These are phyloP conservation scores for Cordyceps cateniannulata DNA, from an alignment of 2,329 filamentous ascomycete species.

Conservation along the genomic window DNA sequence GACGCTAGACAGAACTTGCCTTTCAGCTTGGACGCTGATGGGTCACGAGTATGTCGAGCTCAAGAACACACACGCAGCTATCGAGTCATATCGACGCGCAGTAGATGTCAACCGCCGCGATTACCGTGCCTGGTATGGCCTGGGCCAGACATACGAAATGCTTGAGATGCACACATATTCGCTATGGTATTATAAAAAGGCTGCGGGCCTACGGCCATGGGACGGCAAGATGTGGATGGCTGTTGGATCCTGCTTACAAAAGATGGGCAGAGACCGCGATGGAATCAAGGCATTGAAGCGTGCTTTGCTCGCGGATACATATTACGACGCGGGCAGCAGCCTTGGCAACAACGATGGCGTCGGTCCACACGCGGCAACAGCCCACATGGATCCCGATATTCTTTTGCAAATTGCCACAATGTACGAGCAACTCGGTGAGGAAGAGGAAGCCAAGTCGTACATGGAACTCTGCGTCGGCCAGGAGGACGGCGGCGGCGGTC, in stretches of 20 bases:
- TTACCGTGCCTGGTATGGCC: constrained; percentile 95
- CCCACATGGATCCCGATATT: constrained; percentile 80
- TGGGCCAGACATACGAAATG: constrained; percentile 95
- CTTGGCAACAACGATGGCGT: constrained; percentile 42
- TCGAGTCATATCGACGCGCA: constrained; percentile 90
- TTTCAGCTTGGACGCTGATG: constrained; percentile 98
- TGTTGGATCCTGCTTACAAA: constrained; percentile 83
- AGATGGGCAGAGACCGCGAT: constrained; percentile 79
- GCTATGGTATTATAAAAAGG: constrained; percentile 95
- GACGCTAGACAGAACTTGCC: constrained; percentile 80
- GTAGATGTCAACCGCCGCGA: constrained; percentile 95
- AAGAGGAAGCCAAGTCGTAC: constrained; percentile 78
- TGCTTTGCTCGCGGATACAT: constrained; percentile 79
- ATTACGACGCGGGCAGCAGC: constrained; percentile 63
- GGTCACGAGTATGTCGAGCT: constrained; percentile 98
- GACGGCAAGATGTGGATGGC: constrained; percentile 99
- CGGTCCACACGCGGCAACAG: constrained; percentile 42
- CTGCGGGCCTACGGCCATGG: constrained; percentile 85
- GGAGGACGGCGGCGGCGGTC: constrained; percentile 58
- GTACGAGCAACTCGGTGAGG: constrained; percentile 74
- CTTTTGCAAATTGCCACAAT: constrained; percentile 83
- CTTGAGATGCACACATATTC: constrained; percentile 98
- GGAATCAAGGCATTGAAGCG: constrained; percentile 94
- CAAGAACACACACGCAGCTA: constrained; percentile 96
- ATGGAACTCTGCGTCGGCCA: constrained; percentile 96